Evolutionary conservation across 2,329 filamentous ascomycete species (phyloP).

Genomic region (Neopestalotiopsis rosae): DNA sequence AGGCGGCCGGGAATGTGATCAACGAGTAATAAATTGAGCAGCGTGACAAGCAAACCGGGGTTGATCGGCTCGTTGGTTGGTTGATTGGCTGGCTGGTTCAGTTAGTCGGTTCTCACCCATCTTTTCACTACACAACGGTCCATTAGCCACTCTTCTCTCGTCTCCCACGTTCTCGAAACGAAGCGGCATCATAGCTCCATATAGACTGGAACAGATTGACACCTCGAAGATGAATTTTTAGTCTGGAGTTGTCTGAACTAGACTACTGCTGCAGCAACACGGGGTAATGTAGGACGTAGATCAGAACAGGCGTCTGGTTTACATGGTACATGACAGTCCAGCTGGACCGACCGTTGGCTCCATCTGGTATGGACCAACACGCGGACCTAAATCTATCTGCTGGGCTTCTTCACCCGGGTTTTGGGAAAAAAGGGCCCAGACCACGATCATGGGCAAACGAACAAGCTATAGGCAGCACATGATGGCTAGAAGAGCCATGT

Average conservation of each 20-base stretch:
- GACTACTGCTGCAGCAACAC: not conserved
- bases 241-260: not conserved
- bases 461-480: slow-evolving; percentile 4
- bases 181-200: not conserved
- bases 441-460: not conserved
- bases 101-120: not conserved
- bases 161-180: slow-evolving; percentile 10
- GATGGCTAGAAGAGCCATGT: not conserved
- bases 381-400: not conserved
- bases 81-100: too few species aligned
- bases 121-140: not conserved
- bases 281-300: not conserved
- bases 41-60: not conserved
- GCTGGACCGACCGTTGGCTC: not conserved
- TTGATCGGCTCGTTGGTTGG: not conserved
- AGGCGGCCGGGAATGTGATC: not conserved
- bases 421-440: not conserved
- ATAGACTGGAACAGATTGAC: slow-evolving; percentile 1
- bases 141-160: not conserved
- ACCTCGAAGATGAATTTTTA: not conserved
- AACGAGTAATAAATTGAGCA: not conserved
- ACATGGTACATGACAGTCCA: not conserved
- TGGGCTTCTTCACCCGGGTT: not conserved
- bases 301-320: not conserved
- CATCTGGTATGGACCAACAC: not conserved